Base-by-base conservation (phyloP, 2,329 filamentous ascomycete species). In the Fusarium sp. region DNA sequence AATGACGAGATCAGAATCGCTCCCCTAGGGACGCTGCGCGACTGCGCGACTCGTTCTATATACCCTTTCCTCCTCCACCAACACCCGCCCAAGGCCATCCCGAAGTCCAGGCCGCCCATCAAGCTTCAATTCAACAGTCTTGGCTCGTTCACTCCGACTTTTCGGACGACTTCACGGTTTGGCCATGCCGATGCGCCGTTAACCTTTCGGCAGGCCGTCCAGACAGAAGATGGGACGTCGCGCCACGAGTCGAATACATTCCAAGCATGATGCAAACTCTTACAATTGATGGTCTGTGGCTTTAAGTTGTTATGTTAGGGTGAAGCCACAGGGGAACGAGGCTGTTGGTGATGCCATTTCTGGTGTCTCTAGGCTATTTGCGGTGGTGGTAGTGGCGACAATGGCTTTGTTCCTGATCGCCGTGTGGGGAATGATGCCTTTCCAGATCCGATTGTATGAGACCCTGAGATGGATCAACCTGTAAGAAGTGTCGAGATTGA, bases 351-450 rank as follows among this genome's bases (percentile, higher is more conserved):
- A 62, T 57, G 37, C 27, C 48, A 52, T 39, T 29, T 29, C 49
- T 29, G 33, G 49, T 39, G 49, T 29, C 0, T 54, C 49, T 54
- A 54, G 49, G 7, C 49, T 21, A 39, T 27, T 56, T 72, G 70
- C 70, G 70, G 66, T 35, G 3, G 16, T n/a, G 4, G 42, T 48
- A 4, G 62, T 64, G 70, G 58, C 42, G 52, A 73, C 44, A 72
- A 55, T 59, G 27, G 60, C 27, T 49, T 71, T 66, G 70, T 73
- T 58, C 58, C 42, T 69, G 52, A 54, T 33, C 48, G n/a, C 48
- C 39, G 39, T 38, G 41, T 58, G 16, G 23, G 42, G 57, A 19
- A 66, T 41, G n/a, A 41, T 37, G 29, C n/a, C 8, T 39, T 42
- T 41, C 46, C 33, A 19, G 5, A 60, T 73, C 52, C 55, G 70